phyloP scores from a whole-genome alignment of 495 filamentous ascomycete species.

The Bathelium albidoporum region DNA sequence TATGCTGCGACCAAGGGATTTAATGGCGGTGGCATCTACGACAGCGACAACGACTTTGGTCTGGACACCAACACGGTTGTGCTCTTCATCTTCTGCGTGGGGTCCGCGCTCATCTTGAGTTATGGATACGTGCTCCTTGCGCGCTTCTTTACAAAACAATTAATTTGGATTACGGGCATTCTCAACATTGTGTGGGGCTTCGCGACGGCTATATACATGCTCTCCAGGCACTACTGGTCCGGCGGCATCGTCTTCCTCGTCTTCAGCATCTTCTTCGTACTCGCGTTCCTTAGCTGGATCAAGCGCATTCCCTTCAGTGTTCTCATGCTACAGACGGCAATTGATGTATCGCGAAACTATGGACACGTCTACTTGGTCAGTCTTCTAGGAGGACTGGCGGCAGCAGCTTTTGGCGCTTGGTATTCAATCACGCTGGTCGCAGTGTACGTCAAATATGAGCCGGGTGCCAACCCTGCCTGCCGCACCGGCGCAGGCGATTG shows the following conservation, averaged over 20 bases:
- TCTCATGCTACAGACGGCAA: constrained; percentile 76
- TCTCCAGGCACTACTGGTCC: constrained; percentile 57
- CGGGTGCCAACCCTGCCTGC: constrained; percentile 60
- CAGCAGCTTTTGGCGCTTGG: constrained; percentile 57
- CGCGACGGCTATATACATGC: constrained; percentile 59
- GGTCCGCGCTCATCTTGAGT: constrained; percentile 60
- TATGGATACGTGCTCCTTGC: constrained; percentile 67
- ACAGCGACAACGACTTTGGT: constrained; percentile 50
- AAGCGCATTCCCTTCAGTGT: constrained; percentile 80
- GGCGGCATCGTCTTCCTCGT: constrained; percentile 79
- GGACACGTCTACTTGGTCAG: constrained; percentile 84
- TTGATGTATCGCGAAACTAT: constrained; percentile 72
- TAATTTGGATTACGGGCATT: constrained; percentile 78
- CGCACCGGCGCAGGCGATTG: constrained; percentile 53
- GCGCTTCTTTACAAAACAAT: constrained; percentile 74
- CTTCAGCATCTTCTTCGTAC: constrained; percentile 67
- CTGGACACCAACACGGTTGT: constrained; percentile 78
- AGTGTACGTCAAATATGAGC: constrained; percentile 74
- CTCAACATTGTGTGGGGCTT: constrained; percentile 57
- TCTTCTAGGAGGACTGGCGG: constrained; percentile 63
- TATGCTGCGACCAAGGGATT: constrained; percentile 59
- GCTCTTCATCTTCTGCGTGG: constrained; percentile 68
- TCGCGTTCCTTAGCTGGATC: constrained; percentile 77
- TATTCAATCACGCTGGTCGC: constrained; percentile 50
- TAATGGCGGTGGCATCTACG: constrained; percentile 66